Conservation (phyloP, 2,329 filamentous ascomycete genomes). For the Epichloe glyceriae region DNA sequence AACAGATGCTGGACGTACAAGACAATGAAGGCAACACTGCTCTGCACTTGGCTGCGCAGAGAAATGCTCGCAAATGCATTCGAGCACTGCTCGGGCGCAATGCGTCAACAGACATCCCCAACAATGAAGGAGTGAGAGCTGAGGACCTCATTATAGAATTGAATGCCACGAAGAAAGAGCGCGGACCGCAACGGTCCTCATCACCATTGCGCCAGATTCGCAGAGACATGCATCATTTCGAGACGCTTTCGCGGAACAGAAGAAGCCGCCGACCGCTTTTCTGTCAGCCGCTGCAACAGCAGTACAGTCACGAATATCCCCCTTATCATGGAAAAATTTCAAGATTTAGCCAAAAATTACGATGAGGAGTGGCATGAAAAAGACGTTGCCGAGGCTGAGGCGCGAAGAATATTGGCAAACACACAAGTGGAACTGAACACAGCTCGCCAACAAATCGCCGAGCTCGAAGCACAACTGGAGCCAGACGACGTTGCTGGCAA, state of each 20-base stretch:
- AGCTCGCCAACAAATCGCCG: constrained; percentile 45
- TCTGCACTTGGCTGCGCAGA: constrained; percentile 58
- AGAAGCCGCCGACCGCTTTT: constrained; percentile 30
- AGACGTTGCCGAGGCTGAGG: constrained; percentile 55
- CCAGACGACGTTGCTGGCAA: constrained; percentile 39
- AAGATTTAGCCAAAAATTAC: constrained; percentile 55
- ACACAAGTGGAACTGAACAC: constrained; percentile 54
- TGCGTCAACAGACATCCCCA: constrained; percentile 70
- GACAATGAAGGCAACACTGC: constrained; percentile 87
- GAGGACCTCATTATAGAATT: constrained; percentile 69
- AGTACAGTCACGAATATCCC: constrained; percentile 55
- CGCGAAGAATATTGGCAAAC: constrained; percentile 50
- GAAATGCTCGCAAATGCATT: constrained; percentile 80
- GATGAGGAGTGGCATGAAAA: constrained; percentile 67
- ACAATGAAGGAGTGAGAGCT: constrained; percentile 68
- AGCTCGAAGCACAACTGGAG: constrained; percentile 42
- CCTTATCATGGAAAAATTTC: constrained; percentile 61
- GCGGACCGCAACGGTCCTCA: constrained; percentile 62
- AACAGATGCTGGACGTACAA: constrained; percentile 65
- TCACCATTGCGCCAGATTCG: constrained; percentile 53
- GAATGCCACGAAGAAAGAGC: constrained; percentile 56
- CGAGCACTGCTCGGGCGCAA: constrained; percentile 68
- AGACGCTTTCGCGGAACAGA: constrained; percentile 33
- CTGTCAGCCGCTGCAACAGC: constrained; percentile 55
- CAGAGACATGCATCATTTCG: constrained; percentile 41